A percentile compares a stretch with the other conserved stretches of the same genome.
Conservation (phyloP, 441 rosid genomes). For the Rhodomyrtus psidioides region DNA sequence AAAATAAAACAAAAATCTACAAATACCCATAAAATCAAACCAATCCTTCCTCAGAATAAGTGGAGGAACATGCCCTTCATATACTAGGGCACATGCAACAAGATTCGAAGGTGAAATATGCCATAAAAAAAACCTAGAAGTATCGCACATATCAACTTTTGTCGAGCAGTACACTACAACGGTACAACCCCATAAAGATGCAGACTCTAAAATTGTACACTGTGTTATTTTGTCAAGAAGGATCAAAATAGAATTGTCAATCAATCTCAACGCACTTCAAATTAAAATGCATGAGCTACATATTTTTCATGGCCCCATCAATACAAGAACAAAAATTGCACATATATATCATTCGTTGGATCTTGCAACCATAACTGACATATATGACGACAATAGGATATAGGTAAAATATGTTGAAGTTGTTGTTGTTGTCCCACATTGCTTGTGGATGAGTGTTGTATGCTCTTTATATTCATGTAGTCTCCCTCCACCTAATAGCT, state of each 20-base stretch:
- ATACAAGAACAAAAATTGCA: not conserved
- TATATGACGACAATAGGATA: not conserved
- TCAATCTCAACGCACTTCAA: not conserved
- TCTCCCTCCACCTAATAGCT: no score
- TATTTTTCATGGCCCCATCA: not conserved
- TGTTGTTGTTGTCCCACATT: no score
- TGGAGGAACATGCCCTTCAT: not conserved
- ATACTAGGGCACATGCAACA: not conserved
- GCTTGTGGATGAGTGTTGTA: no score
- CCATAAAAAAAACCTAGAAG: not conserved
- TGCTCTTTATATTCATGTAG: no score
- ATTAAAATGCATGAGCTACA: not conserved
- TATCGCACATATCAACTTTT: not conserved
- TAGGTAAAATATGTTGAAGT: no score
- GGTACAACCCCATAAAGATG: not conserved
- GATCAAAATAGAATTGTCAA: not conserved
- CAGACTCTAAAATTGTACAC: not conserved
- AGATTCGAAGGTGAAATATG: not conserved
- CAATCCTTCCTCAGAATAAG: not conserved
- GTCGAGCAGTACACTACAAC: not conserved
- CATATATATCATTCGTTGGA: not conserved
- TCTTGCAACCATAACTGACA: not conserved
- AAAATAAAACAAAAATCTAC: not conserved
- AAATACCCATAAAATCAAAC: not conserved
- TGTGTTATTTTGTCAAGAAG: not conserved